Evolutionary conservation across 1,284 basidiomycete genomes (phyloP), one percentile per base, ranked within the genome.

Genomic region (Gymnopus androsaceus): DNA sequence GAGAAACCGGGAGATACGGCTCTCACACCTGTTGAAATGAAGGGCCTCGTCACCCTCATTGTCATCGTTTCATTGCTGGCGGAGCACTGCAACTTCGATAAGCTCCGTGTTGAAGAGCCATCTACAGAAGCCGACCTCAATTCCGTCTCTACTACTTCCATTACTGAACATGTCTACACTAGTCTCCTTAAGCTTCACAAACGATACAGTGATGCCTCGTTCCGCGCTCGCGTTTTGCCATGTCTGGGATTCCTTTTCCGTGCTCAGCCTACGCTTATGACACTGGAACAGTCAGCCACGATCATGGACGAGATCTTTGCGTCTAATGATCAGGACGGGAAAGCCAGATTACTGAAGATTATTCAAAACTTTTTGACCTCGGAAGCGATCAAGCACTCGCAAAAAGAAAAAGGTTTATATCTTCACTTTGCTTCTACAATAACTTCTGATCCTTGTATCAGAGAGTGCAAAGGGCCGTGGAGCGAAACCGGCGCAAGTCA

Each of bases 241-340:
- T 95, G 93, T 64, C 75, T 99, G 28, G 95, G 92, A 7, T 96
- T 92, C 68, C 72, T 99, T 3, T 98, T 95, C 75, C 87, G 93
- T n/a, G 87, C 94, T 5, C 88, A 95, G 62, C 95, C 96, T 1
- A 87, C 87, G 0, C 74, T 98, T 57, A 94, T 98, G 85, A 90
- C 91, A 0, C 73, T 87, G 55, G 84, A 88, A 5, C 75, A 80
- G 11, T 92, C 94, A 0, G 83, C 88, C 0, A 74, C 72, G n/a
- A 88, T 98, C 69, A 95, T 99, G 92, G 90, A 95, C 67, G 78
- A 77, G 1, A 90, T 97, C 42, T 95, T 98, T 64, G 69, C 75
- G 0, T 85, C 88, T 0, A 69, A 79, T 0, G 85, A 90, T 55
- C 80, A 86, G 60, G 90, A 94, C 46, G 83, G 81, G 21, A 85